Conservation (phyloP, 2,329 filamentous ascomycete genomes). For the Tolypocladium capitatum region DNA sequence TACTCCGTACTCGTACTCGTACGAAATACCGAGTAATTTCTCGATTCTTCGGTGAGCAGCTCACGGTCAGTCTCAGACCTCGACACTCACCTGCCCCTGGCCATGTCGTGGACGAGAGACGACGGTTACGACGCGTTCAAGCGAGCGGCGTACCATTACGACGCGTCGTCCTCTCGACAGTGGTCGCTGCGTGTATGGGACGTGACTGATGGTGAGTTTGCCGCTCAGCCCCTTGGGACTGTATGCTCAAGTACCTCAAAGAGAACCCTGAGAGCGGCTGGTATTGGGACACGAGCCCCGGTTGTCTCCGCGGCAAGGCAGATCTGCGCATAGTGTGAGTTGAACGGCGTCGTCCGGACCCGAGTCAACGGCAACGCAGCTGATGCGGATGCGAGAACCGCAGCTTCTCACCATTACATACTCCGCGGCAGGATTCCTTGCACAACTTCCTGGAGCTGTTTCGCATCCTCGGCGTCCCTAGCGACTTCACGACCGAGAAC, state of each 20-base stretch:
- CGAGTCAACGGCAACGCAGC: neutral
- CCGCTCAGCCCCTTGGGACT: neutral
- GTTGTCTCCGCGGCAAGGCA: slow-evolving; percentile 10
- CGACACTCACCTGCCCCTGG: neutral
- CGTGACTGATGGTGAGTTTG: neutral
- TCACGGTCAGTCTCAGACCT: no score
- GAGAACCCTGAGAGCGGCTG: slow-evolving; percentile 11
- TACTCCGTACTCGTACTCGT: no score
- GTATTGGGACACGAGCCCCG: slow-evolving; percentile 9
- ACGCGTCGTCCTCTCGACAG: neutral
- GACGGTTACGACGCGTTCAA: neutral
- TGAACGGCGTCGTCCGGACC: neutral
- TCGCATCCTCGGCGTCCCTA: slow-evolving; percentile 15
- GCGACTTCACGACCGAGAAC: slow-evolving; percentile 17
- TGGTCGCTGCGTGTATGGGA: neutral
- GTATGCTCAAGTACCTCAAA: neutral
- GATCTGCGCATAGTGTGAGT: slow-evolving; percentile 17
- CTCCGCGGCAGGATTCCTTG: slow-evolving; percentile 10
- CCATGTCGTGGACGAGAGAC: slow-evolving; percentile 1
- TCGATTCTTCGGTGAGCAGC: neutral
- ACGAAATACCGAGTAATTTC: no score
- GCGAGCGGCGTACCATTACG: neutral
- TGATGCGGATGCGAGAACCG: neutral
- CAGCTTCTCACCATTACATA: slow-evolving; percentile 17
- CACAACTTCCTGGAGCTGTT: slow-evolving; percentile 15